Evolutionary conservation across 1,284 basidiomycete species (phyloP).

Genomic region (Boletus smithii): DNA sequence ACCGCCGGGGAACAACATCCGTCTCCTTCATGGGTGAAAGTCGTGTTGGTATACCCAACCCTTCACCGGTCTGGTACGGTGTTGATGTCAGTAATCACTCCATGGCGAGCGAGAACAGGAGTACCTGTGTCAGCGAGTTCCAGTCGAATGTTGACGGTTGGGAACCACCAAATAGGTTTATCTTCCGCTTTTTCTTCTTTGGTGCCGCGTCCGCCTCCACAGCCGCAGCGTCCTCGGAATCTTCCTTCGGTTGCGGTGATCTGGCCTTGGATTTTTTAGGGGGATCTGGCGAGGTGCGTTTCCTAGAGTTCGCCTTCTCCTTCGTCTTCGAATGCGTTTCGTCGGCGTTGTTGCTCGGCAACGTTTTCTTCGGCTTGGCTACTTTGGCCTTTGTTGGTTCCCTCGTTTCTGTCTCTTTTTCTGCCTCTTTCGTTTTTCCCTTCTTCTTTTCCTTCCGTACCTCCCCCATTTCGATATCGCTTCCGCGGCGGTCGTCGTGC

Average conservation of each 20-base stretch:
- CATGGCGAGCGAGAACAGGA: background rate
- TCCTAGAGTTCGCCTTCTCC: conserved; percentile 22
- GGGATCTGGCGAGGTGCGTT: conserved; percentile 18
- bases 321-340: conserved; percentile 21
- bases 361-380: conserved; percentile 23
- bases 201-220: conserved; percentile 29
- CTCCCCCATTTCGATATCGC: conserved; percentile 9
- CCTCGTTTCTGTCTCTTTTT: conserved; percentile 34
- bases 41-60: conserved; percentile 56
- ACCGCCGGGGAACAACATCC: conserved; percentile 45
- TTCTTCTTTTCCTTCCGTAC: conserved; percentile 21
- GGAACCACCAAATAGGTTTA: conserved; percentile 50
- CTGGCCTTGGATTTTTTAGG: conserved; percentile 22
- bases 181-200: conserved; percentile 59
- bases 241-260: conserved; percentile 11
- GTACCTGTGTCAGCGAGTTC: conserved; percentile 38
- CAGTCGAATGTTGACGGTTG: conserved; percentile 43
- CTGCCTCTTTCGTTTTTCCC: conserved; percentile 27
- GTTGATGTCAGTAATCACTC: background rate
- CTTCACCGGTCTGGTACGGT: conserved; percentile 27
- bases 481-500: conserved; percentile 6
- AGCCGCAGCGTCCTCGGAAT: conserved; percentile 15
- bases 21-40: conserved; percentile 62
- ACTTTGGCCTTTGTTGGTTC: conserved; percentile 23
- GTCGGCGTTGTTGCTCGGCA: conserved; percentile 18